A percentile compares a stretch with the other conserved stretches of the same genome.
Evolutionary conservation across 331 rosid species (phyloP).

Genomic region (Stylosanthes scabra): DNA sequence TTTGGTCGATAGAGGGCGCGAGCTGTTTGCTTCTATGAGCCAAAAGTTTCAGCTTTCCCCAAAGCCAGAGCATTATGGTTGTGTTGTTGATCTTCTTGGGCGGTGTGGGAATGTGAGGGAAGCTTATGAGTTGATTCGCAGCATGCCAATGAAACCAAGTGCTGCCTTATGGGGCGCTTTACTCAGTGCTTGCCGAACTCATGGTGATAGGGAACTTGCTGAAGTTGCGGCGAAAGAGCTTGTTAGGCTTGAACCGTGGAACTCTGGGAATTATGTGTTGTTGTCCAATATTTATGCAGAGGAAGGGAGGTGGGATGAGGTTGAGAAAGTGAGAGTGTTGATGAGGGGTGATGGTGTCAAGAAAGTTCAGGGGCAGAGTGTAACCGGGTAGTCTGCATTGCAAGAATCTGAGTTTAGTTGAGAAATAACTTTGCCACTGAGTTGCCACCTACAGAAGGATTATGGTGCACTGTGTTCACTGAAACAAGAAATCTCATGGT

Average conservation of each 20-base stretch:
- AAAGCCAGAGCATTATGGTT: constrained; percentile 67
- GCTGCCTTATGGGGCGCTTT: constrained; percentile 72
- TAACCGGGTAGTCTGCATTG: constrained; percentile 39
- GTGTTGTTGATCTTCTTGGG: constrained; percentile 71
- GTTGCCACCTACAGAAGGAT: not conserved
- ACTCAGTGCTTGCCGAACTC: constrained; percentile 68
- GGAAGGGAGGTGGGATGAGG: constrained; percentile 69
- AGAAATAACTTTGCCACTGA: not conserved
- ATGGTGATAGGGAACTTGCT: constrained; percentile 57
- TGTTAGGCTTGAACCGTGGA: constrained; percentile 60
- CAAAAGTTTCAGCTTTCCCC: constrained; percentile 46
- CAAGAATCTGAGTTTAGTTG: not conserved
- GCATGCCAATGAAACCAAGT: constrained; percentile 64
- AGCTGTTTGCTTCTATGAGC: constrained; percentile 56
- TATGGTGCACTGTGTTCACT: constrained; percentile 5
- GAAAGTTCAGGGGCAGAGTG: constrained; percentile 67
- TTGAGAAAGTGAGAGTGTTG: constrained; percentile 55
- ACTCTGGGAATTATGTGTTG: constrained; percentile 71
- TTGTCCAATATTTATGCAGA: constrained; percentile 67
- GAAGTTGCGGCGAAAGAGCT: constrained; percentile 61
- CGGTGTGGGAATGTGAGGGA: constrained; percentile 60
- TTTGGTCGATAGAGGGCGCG: constrained; percentile 61
- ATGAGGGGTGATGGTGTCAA: constrained; percentile 51
- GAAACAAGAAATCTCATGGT: not conserved
- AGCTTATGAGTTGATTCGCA: constrained; percentile 58